These are phyloP conservation scores for Agaricales sp. DNA, from an alignment of 1,284 basidiomycete species.

Conservation along the genomic window DNA sequence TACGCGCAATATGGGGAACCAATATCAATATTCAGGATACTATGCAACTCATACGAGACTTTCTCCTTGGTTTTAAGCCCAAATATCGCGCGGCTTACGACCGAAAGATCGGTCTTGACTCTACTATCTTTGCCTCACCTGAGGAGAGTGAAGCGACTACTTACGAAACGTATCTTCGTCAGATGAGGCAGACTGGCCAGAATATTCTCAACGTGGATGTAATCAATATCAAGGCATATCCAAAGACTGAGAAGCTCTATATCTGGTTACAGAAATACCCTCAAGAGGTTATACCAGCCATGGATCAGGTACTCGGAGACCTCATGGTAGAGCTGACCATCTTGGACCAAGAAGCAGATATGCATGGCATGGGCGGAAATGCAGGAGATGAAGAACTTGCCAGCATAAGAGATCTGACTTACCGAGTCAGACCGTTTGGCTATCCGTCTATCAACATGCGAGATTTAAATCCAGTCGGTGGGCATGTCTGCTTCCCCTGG, in stretches of 20 bases:
- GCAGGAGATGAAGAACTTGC: conserved; percentile 71
- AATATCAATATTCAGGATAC: conserved; percentile 86
- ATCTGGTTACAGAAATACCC: conserved; percentile 84
- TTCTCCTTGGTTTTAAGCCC: conserved; percentile 86
- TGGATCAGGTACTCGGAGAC: conserved; percentile 95
- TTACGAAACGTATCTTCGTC: conserved; percentile 79
- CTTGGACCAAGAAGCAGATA: conserved; percentile 58
- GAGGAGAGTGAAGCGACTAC: conserved; percentile 61
- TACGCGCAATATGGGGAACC: conserved; percentile 95
- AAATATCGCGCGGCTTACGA: conserved; percentile 83
- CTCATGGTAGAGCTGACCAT: conserved; percentile 77
- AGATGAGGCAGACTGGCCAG: conserved; percentile 87
- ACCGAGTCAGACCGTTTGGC: conserved; percentile 90
- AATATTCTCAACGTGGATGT: conserved; percentile 90
- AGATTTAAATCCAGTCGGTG: conserved; percentile 82
- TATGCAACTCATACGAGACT: conserved; percentile 86
- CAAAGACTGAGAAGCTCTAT: conserved; percentile 76
- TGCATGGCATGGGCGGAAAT: conserved; percentile 60
- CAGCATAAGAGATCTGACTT: conserved; percentile 74
- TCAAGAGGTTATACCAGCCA: conserved; percentile 92
- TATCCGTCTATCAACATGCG: conserved; percentile 82
- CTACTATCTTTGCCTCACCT: conserved; percentile 44
- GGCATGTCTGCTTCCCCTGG: conserved; percentile 13
- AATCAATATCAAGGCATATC: conserved; percentile 82
- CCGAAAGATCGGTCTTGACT: conserved; percentile 49